Conservation (phyloP, 139 green algal species). For the Asterochloris sp. region DNA sequence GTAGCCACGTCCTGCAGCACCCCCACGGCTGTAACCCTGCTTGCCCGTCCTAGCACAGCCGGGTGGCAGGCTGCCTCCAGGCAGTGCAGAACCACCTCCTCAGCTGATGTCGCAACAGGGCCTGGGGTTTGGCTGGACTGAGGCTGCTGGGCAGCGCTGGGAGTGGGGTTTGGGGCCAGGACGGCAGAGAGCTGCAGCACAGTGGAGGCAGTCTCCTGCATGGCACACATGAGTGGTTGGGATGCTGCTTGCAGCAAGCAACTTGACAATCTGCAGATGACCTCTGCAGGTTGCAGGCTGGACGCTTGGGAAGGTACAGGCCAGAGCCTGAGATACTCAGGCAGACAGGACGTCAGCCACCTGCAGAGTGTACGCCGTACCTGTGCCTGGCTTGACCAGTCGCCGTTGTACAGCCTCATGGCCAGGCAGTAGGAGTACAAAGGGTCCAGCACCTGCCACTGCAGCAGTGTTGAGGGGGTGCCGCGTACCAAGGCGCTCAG, state of each 20-base stretch:
- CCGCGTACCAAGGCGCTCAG: conserved; percentile 34
- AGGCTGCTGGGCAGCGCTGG: not conserved
- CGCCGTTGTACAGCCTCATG: conserved; percentile 48
- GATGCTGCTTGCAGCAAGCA: not conserved
- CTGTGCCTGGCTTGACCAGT: conserved; percentile 26
- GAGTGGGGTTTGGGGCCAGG: not conserved
- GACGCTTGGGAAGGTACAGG: not conserved
- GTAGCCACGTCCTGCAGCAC: conserved; percentile 41
- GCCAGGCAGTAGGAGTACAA: conserved; percentile 60
- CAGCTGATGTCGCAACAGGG: not conserved
- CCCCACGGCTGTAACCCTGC: conserved; percentile 24
- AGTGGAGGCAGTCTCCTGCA: not conserved
- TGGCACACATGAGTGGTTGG: not conserved
- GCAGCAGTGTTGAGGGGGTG: conserved; percentile 49
- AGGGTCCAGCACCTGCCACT: conserved; percentile 49
- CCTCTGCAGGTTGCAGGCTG: not conserved
- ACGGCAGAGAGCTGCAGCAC: not conserved
- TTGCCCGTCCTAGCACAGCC: not conserved
- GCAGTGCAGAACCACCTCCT: conserved; percentile 25
- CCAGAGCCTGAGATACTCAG: not conserved
- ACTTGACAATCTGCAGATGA: not conserved
- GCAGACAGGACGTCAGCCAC: not conserved
- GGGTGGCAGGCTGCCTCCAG: conserved; percentile 18
- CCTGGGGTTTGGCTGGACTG: not conserved
- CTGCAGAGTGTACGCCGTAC: conserved; percentile 1